phyloP scores from a whole-genome alignment of 2,329 filamentous ascomycete species.

The Pseudogymnoascus verrucosus region DNA sequence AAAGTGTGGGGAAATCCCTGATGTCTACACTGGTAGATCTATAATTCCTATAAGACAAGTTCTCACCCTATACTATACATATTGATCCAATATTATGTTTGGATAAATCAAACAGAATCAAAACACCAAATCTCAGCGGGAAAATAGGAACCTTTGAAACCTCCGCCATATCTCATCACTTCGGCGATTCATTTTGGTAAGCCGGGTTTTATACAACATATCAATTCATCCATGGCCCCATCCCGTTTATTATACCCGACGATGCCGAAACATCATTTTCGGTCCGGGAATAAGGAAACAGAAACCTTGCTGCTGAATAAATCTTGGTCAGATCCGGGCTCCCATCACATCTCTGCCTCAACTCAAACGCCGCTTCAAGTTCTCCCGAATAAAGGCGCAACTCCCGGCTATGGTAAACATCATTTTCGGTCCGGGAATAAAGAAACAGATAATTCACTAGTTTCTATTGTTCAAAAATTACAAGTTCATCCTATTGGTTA shows the following conservation, averaged over 20 bases:
- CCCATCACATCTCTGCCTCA: neutral
- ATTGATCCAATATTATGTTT: neutral
- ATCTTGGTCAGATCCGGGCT: neutral
- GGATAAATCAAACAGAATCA: neutral
- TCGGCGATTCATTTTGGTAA: neutral
- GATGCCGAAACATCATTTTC: neutral
- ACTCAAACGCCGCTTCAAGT: neutral
- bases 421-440: too few species aligned
- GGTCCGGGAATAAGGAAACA: neutral
- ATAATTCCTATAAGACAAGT: neutral
- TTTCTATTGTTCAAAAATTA: too few species aligned
- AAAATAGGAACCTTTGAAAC: neutral
- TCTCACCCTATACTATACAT: neutral
- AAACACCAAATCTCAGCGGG: neutral
- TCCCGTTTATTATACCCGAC: neutral
- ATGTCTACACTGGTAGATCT: neutral
- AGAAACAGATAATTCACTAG: too few species aligned
- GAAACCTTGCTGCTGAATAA: neutral
- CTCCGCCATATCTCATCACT: neutral
- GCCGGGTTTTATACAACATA: neutral
- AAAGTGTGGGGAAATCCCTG: neutral
- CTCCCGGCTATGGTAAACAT: neutral
- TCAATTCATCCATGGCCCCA: constrained; percentile 1
- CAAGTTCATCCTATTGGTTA: neutral
- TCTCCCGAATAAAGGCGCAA: neutral